Evolutionary conservation across 129 eudicot species (phyloP), one percentile per base, ranked within the genome.

Genomic region (Dittrichia graveolens): DNA sequence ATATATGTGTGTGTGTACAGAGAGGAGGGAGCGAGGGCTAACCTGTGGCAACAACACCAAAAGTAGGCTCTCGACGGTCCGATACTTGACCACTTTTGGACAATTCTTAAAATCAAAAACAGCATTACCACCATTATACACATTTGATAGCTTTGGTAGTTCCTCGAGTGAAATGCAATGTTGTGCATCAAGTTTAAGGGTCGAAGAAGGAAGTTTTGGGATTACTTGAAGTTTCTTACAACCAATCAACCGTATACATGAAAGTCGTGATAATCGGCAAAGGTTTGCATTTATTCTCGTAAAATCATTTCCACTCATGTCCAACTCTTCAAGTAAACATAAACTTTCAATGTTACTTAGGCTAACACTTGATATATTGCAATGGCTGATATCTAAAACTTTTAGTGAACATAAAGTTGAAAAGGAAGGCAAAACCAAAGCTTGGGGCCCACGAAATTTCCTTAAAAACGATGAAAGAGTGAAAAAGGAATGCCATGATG

Each of bases 231-330:
- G 81, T 41, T 77, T 61, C 71, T 52, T 69, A 50, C 81, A 77
- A 53, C 65, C 76, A 49, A 69, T 41, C 76, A 77, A 12, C 34
- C 71, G 68, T 42, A 77, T 24, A 69, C 76, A 77, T 8, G 71
- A 47, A 69, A 77, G 76, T 7, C 65, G 58, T 13, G 71, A 41
- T 11, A 77, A 60, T n/a, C 3, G 55, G 69, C 65, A 19, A 12
- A 77, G 69, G 71, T 77, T 43, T 18, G 71, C 81, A 60, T 77
- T 74, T 50, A 82, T 49, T 8, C 9, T 15, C 13, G 55, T 72
- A 74, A 82, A 72, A 62, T 74, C 77, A 44, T 75, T 82, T 69
- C 83, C 80, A 55, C 77, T 78, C 35, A 78, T 48, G 62, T 82
- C 67, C 3, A 82, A 74, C 67, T 82, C 80, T 64, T 78, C 77